Percentiles rank a stretch among this genome's conserved stretches.
Conservation (phyloP, 257 asterid genomes). For the Voacanga thouarsii region DNA sequence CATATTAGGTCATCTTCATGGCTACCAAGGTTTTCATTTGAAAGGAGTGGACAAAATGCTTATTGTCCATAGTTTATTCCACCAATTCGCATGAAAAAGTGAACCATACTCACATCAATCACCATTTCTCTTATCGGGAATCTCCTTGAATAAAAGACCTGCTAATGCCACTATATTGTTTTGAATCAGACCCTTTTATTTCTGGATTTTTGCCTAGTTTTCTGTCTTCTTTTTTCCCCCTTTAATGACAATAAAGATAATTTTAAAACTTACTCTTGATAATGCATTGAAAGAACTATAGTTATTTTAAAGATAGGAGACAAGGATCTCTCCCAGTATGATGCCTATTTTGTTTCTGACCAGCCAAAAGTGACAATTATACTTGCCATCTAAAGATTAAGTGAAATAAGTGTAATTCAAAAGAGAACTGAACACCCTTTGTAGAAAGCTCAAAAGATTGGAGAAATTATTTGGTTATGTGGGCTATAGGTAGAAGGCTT, state of each 20-base stretch:
- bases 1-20: not conserved
- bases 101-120: not conserved
- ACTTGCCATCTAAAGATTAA: too few species aligned
- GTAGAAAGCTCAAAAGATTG: too few species aligned
- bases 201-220: too few species aligned
- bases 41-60: conserved; percentile 2
- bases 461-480: not conserved
- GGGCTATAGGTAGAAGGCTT: not conserved
- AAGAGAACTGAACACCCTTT: too few species aligned
- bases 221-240: too few species aligned
- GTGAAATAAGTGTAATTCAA: too few species aligned
- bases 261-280: too few species aligned
- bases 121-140: not conserved
- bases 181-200: not conserved
- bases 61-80: not conserved
- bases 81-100: not conserved
- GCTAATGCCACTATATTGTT: not conserved
- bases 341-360: too few species aligned
- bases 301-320: too few species aligned
- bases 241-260: not conserved
- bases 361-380: too few species aligned
- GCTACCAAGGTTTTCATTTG: not conserved
- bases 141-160: not conserved
- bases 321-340: too few species aligned
- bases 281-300: too few species aligned